These are phyloP conservation scores for Croton setiger DNA, from an alignment of 441 rosid genomes.

Conservation along the genomic window DNA sequence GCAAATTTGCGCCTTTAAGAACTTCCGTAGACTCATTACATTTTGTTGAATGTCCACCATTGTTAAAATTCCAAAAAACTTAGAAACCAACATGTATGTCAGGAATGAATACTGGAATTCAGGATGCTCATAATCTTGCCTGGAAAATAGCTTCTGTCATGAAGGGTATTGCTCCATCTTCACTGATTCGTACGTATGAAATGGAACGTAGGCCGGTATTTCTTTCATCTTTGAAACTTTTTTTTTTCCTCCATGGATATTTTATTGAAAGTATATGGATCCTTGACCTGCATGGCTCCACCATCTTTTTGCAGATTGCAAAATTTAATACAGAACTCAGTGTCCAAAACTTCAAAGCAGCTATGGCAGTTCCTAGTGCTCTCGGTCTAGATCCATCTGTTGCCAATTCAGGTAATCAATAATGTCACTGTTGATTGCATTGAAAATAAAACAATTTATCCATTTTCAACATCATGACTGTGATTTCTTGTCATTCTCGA, in stretches of 20 bases:
- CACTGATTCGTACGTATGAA: slow-evolving; percentile 73
- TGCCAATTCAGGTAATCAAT: slow-evolving; percentile 68
- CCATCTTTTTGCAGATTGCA: slow-evolving; percentile 57
- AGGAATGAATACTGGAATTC: slow-evolving; percentile 99
- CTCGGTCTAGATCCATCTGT: slow-evolving; percentile 80
- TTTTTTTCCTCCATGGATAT: slow-evolving; percentile 14
- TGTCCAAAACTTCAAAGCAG: slow-evolving; percentile 83
- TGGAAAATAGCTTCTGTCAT: slow-evolving; percentile 82
- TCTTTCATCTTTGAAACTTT: slow-evolving; percentile 22
- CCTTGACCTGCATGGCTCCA: slow-evolving; percentile 26
- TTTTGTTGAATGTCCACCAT: not conserved
- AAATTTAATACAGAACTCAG: slow-evolving; percentile 76
- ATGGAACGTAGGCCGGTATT: slow-evolving; percentile 85
- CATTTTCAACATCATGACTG: not conserved
- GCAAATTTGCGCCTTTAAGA: not conserved
- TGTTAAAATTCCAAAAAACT: not conserved
- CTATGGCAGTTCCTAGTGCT: slow-evolving; percentile 88
- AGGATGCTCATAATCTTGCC: slow-evolving; percentile 94
- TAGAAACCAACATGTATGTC: slow-evolving; percentile 13
- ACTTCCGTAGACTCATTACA: not conserved
- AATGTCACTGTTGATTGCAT: slow-evolving; percentile 1
- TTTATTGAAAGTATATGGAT: slow-evolving; percentile 20
- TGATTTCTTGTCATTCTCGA: not conserved
- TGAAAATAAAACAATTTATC: not conserved
- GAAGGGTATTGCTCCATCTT: slow-evolving; percentile 61